A percentile compares a stretch with the other conserved stretches of the same genome.
phyloP scores from a whole-genome alignment of 805 yeast genomes.

The Yarrowia porcina region DNA sequence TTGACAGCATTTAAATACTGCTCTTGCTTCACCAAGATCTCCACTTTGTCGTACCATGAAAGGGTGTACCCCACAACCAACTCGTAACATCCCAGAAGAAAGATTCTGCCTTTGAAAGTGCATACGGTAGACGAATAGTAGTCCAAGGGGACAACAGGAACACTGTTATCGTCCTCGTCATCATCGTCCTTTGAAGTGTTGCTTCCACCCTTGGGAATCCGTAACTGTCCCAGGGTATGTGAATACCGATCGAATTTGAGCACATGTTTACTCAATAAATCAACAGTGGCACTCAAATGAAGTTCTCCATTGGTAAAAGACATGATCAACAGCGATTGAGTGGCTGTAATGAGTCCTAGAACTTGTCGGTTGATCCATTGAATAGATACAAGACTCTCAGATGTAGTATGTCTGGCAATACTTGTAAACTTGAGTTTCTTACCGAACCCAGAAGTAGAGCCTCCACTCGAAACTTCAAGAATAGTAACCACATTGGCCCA shows the following conservation, averaged over 20 bases:
- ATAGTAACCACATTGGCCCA: slow-evolving; percentile 63
- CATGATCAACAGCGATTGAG: slow-evolving; percentile 47
- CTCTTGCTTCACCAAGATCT: slow-evolving; percentile 47
- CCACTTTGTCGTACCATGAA: slow-evolving; percentile 67
- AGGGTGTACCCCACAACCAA: slow-evolving; percentile 55
- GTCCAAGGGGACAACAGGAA: slow-evolving; percentile 37
- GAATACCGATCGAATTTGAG: slow-evolving; percentile 39
- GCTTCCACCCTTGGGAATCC: slow-evolving; percentile 21
- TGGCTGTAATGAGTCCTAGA: slow-evolving; percentile 44
- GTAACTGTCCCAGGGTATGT: slow-evolving; percentile 28
- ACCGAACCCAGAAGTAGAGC: slow-evolving; percentile 28
- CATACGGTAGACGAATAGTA: slow-evolving; percentile 40
- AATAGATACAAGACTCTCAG: slow-evolving; percentile 51
- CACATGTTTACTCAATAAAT: slow-evolving; percentile 44
- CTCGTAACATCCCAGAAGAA: slow-evolving; percentile 53
- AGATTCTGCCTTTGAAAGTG: slow-evolving; percentile 47
- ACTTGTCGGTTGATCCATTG: slow-evolving; percentile 50
- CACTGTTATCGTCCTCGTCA: slow-evolving; percentile 30
- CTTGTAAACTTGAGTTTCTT: slow-evolving; percentile 41
- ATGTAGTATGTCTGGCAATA: slow-evolving; percentile 44
- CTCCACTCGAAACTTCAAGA: slow-evolving; percentile 45
- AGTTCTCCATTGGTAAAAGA: slow-evolving; percentile 46
- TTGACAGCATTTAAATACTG: slow-evolving; percentile 56
- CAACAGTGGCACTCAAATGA: slow-evolving; percentile 45
- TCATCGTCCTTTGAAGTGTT: background rate